Percentiles rank a stretch among this genome's conserved stretches.
These are phyloP conservation scores for Auriscalpium orientale DNA, from an alignment of 768 basidiomycete species.

Conservation along the genomic window DNA sequence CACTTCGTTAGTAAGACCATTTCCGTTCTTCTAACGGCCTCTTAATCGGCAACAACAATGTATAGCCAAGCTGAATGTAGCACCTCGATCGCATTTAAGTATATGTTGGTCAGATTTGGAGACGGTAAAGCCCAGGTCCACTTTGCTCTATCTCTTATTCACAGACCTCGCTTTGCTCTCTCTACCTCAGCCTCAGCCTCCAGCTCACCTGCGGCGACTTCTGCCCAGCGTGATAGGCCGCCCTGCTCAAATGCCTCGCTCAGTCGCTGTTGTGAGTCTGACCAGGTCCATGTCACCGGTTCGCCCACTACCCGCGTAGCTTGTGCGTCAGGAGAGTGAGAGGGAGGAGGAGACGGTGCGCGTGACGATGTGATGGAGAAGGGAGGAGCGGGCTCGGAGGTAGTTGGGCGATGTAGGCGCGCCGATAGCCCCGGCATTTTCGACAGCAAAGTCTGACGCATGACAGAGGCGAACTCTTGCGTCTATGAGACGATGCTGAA, in stretches of 20 bases:
- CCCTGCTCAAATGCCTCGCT: slow-evolving; percentile 49
- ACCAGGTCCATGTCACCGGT: slow-evolving; percentile 38
- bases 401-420: slow-evolving; percentile 42
- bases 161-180: slow-evolving; percentile 27
- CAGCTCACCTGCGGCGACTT: slow-evolving; percentile 44
- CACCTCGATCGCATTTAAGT: too few relatives aligned
- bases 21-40: too few relatives aligned
- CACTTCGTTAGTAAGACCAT: too few relatives aligned
- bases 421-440: slow-evolving; percentile 43
- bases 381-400: slow-evolving; percentile 18
- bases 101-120: too few relatives aligned
- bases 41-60: too few relatives aligned
- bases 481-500: slow-evolving; percentile 28
- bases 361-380: neutral
- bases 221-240: slow-evolving; percentile 49
- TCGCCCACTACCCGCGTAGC: neutral
- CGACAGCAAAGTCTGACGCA: slow-evolving; percentile 41
- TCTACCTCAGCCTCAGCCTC: slow-evolving; percentile 52
- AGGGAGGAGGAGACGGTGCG: neutral
- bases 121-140: too few relatives aligned
- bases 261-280: slow-evolving; percentile 47
- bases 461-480: slow-evolving; percentile 49
- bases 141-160: neutral
- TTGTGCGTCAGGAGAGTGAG: neutral
- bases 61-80: too few relatives aligned